These are phyloP conservation scores for Cladosporium sp. DNA, from an alignment of 2,329 filamentous ascomycete species.

Conservation along the genomic window DNA sequence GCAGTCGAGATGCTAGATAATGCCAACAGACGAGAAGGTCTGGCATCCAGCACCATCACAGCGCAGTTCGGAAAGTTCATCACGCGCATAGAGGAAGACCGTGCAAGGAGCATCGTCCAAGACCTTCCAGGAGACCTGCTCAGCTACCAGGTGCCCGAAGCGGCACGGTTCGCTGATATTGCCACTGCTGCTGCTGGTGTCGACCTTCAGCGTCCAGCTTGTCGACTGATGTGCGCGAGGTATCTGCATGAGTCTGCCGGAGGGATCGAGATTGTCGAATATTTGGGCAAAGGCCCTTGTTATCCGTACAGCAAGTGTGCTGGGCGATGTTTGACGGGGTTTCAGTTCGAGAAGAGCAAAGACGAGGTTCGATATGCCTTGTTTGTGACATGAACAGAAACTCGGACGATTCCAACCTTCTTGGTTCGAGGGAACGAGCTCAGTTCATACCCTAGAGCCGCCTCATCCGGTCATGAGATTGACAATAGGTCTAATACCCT, in stretches of 20 bases:
- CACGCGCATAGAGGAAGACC: constrained; percentile 2
- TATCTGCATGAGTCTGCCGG: constrained; percentile 5
- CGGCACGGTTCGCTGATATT: constrained; percentile 1
- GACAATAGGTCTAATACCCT: too few species aligned
- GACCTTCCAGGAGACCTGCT: neutral
- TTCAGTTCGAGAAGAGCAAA: constrained; percentile 4
- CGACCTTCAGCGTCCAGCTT: constrained; percentile 7
- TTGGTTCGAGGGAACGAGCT: too few species aligned
- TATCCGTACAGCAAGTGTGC: constrained; percentile 9
- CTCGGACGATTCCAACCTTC: too few species aligned
- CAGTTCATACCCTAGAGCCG: too few species aligned
- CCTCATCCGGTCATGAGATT: too few species aligned
- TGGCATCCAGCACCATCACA: constrained; percentile 4
- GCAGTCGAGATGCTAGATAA: constrained; percentile 4
- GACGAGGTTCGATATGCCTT: neutral
- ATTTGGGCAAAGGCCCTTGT: constrained; percentile 4
- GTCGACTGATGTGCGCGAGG: constrained; percentile 6
- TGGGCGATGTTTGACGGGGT: constrained; percentile 3
- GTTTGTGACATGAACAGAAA: too few species aligned
- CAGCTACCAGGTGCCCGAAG: neutral
- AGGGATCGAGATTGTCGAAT: constrained; percentile 3
- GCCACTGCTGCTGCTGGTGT: neutral
- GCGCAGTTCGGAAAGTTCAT: neutral
- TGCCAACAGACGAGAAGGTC: neutral
- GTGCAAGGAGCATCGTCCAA: neutral